phyloP scores from a whole-genome alignment of 2,329 filamentous ascomycete species.

The Aspergillus ochraceus region DNA sequence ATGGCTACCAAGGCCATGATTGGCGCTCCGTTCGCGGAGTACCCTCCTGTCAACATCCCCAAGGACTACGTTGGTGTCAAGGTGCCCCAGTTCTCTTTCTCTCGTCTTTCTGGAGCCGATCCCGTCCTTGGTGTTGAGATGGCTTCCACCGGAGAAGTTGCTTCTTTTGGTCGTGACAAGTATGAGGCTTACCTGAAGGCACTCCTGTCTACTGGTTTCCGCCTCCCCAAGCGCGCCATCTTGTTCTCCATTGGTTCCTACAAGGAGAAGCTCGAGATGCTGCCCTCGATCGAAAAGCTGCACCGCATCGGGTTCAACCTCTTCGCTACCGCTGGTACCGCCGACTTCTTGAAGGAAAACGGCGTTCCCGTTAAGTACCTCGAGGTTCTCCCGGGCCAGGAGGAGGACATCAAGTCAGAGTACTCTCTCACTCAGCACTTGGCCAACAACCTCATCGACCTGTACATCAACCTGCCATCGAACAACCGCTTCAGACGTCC shows the following conservation, averaged over 20 bases:
- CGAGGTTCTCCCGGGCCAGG: slow-evolving; percentile 75
- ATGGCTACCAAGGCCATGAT: slow-evolving; percentile 98
- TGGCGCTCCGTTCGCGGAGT: slow-evolving; percentile 75
- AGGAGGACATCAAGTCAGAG: slow-evolving; percentile 87
- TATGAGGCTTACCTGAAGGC: slow-evolving; percentile 98
- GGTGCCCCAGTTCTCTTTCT: slow-evolving; percentile 99
- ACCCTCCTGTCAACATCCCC: slow-evolving; percentile 74
- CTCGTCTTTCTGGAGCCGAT: slow-evolving; percentile 90
- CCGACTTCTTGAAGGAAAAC: slow-evolving; percentile 93
- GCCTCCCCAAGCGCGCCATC: slow-evolving; percentile 92
- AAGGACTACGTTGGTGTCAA: slow-evolving; percentile 91
- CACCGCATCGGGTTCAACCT: slow-evolving; percentile 91
- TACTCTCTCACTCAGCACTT: slow-evolving; percentile 96
- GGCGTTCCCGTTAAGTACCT: slow-evolving; percentile 90
- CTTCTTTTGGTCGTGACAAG: slow-evolving; percentile 92
- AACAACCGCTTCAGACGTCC: slow-evolving; percentile 96
- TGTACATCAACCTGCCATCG: slow-evolving; percentile 99
- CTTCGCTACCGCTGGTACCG: slow-evolving; percentile 93
- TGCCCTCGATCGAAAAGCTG: slow-evolving; percentile 86
- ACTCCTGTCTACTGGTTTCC: slow-evolving; percentile 92
- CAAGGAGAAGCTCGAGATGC: slow-evolving; percentile 97
- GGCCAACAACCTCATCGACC: slow-evolving; percentile 94
- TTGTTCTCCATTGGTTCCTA: slow-evolving; percentile 93
- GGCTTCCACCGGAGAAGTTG: slow-evolving; percentile 97
- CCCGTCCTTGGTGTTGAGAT: slow-evolving; percentile 97